Conservation (phyloP, 305 asterid genomes). For the Solanum hybrid region DNA sequence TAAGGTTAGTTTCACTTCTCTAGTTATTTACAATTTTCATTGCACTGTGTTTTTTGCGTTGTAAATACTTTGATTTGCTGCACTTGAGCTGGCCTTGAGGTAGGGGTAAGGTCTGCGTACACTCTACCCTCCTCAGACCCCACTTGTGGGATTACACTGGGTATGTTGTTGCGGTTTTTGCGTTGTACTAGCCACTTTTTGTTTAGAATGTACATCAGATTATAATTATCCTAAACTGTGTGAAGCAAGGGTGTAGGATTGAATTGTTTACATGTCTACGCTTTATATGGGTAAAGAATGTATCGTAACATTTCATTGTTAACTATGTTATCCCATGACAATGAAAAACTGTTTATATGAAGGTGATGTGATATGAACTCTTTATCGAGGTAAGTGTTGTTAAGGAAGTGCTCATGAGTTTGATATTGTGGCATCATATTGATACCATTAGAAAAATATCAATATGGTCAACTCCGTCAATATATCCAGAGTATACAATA, state of each 20-base stretch:
- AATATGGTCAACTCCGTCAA: not conserved
- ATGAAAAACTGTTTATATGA: not conserved
- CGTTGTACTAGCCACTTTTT: not conserved
- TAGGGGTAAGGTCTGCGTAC: not conserved
- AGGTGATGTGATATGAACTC: not conserved
- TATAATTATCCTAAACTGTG: not conserved
- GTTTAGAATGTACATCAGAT: not conserved
- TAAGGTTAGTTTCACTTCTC: conserved; percentile 34
- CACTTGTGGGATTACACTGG: not conserved
- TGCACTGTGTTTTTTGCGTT: not conserved
- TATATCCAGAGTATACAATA: not conserved
- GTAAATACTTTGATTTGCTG: not conserved
- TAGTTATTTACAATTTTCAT: not conserved
- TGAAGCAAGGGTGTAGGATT: not conserved
- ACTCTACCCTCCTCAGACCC: not conserved
- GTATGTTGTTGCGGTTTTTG: not conserved
- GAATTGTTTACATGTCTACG: not conserved
- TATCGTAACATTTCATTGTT: not conserved
- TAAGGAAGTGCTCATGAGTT: not conserved
- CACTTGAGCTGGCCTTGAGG: not conserved
- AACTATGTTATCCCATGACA: not conserved
- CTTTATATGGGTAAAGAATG: not conserved
- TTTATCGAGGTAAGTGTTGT: not conserved
- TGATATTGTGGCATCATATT: not conserved
- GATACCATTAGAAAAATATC: not conserved